Evolutionary conservation across 257 asterid genomes (phyloP).

Genomic region (Catharanthus roseus): DNA sequence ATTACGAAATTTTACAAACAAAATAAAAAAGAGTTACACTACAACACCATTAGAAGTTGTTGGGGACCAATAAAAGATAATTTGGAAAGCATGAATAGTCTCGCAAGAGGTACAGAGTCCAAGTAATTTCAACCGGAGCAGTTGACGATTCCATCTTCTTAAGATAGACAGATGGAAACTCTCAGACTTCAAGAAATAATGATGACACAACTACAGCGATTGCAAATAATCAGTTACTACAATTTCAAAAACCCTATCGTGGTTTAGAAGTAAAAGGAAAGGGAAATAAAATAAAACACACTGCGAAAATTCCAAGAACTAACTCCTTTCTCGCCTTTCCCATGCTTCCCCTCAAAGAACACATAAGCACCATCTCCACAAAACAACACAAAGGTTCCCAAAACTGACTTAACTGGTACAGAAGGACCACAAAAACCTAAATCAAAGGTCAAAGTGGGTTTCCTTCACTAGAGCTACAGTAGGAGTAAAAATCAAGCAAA

Average conservation of each 20-base stretch:
- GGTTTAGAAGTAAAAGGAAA: not conserved
- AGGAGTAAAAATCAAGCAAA: not conserved
- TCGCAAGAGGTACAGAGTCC: not conserved
- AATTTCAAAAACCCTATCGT: not conserved
- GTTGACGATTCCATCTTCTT: not conserved
- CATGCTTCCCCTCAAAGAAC: not conserved
- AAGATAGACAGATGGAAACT: not conserved
- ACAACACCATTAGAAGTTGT: not conserved
- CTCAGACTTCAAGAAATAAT: not conserved
- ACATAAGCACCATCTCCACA: not conserved
- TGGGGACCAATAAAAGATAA: not conserved
- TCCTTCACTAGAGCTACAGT: not conserved
- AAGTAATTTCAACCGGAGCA: not conserved
- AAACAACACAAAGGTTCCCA: no score
- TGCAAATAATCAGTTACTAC: not conserved
- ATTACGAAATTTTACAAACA: no score
- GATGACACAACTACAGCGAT: no score
- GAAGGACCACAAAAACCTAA: no score
- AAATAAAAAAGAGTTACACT: not conserved
- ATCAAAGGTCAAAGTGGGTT: no score
- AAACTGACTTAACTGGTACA: no score
- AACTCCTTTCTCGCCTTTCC: not conserved
- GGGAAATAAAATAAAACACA: not conserved
- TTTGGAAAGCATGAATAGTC: not conserved
- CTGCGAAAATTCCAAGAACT: not conserved